phyloP scores from a whole-genome alignment of 805 yeast species.

The Candida ascalaphidarum region DNA sequence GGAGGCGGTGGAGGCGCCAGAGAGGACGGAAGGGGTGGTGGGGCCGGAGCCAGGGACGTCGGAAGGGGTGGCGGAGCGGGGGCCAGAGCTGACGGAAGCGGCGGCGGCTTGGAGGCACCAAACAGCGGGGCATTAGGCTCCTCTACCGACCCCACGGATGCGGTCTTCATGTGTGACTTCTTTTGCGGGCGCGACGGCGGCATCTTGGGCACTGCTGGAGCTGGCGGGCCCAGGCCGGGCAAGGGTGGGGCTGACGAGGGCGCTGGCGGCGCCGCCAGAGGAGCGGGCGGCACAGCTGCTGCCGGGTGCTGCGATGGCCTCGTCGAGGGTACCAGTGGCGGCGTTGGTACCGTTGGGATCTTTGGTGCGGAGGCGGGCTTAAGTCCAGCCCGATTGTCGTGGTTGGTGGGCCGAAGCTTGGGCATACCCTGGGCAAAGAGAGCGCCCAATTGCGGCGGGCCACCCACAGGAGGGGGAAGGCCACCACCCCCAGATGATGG shows the following conservation, averaged over 20 bases:
- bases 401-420: constrained; percentile 38
- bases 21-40: constrained; percentile 6
- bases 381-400: constrained; percentile 27
- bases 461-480: constrained; percentile 17
- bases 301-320: constrained; percentile 7
- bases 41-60: constrained; percentile 4
- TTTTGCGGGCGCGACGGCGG: constrained; percentile 15
- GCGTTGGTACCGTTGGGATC: constrained; percentile 13
- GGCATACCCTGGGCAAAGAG: constrained; percentile 78
- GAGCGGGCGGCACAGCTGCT: neutral
- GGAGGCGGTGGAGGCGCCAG: constrained; percentile 6
- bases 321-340: constrained; percentile 4
- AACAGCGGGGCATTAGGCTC: neutral
- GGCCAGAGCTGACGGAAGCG: neutral
- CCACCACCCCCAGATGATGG: neutral
- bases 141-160: too few species aligned
- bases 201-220: constrained; percentile 12
- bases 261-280: constrained; percentile 5
- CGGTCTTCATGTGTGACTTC: too few species aligned
- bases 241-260: constrained; percentile 6
- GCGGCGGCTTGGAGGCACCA: constrained; percentile 1
- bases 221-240: constrained; percentile 7
- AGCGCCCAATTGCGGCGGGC: constrained; percentile 50
- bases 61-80: constrained; percentile 2
- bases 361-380: constrained; percentile 31